These are phyloP conservation scores for Xylariaceae sp. DNA, from an alignment of 2,329 filamentous ascomycete species.

Conservation along the genomic window DNA sequence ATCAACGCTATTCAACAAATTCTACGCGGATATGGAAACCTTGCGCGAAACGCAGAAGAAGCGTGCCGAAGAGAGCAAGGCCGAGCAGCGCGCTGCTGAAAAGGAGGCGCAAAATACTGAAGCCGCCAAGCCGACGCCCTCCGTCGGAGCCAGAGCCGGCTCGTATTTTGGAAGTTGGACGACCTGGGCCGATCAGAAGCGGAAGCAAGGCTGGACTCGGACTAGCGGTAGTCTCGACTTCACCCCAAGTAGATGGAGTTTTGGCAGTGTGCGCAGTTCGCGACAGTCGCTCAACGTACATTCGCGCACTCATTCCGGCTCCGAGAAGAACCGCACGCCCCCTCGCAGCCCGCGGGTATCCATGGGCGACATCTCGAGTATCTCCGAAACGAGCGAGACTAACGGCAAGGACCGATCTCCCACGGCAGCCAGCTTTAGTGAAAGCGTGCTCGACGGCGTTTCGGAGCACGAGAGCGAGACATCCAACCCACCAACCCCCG, in stretches of 20 bases:
- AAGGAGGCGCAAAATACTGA: conserved; percentile 33
- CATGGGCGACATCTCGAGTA: conserved; percentile 35
- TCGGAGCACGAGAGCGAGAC: conserved; percentile 25
- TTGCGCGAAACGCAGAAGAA: conserved; percentile 69
- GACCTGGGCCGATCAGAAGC: conserved; percentile 69
- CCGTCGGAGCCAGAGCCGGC: conserved; percentile 52
- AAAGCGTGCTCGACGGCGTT: conserved; percentile 41
- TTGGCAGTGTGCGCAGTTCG: conserved; percentile 30
- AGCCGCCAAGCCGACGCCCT: conserved; percentile 40
- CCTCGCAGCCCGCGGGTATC: conserved; percentile 33
- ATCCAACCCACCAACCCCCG: conserved; percentile 26
- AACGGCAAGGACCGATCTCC: conserved; percentile 29
- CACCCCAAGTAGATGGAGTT: conserved; percentile 32
- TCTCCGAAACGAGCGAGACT: conserved; percentile 24
- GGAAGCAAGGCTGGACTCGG: conserved; percentile 46
- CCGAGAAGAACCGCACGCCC: conserved; percentile 32
- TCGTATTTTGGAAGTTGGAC: conserved; percentile 66
- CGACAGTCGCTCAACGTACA: conserved; percentile 25
- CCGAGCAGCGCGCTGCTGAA: conserved; percentile 20
- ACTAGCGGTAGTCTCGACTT: conserved; percentile 36
- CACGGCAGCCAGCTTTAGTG: conserved; percentile 41
- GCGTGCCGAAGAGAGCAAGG: conserved; percentile 51
- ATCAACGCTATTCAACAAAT: conserved; percentile 75
- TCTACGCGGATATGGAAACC: conserved; percentile 86
- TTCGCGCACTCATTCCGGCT: conserved; percentile 26